Evolutionary conservation across 2,329 filamentous ascomycete species (phyloP).

Genomic region (Lecanicillium sp.): DNA sequence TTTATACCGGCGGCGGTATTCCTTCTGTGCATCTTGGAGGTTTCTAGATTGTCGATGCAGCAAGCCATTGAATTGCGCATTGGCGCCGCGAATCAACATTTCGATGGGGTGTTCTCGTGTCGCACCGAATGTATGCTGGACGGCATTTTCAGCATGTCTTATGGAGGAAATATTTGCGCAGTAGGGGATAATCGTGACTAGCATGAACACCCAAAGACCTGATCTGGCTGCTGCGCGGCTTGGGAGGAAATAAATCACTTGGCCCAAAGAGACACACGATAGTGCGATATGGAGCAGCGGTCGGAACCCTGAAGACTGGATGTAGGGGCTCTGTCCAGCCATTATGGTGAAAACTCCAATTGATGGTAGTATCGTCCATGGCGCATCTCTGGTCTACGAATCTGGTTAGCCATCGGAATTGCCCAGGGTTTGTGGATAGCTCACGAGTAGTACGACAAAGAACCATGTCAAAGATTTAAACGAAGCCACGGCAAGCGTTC

Average conservation of each 20-base stretch:
- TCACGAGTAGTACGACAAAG: constrained; percentile 27
- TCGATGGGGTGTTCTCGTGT: constrained; percentile 31
- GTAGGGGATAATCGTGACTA: constrained; percentile 27
- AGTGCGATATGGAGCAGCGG: constrained; percentile 23
- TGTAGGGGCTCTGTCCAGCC: constrained; percentile 5
- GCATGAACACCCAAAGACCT: constrained; percentile 26
- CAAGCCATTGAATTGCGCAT: constrained; percentile 24
- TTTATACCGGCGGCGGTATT: constrained; percentile 39
- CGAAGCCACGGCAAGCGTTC: neutral
- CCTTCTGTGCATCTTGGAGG: constrained; percentile 28
- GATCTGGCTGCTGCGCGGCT: constrained; percentile 22
- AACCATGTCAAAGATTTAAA: constrained; percentile 32
- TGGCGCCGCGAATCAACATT: constrained; percentile 24
- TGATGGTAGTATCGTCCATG: constrained; percentile 3
- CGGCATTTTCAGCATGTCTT: constrained; percentile 12
- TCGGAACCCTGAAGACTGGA: constrained; percentile 11
- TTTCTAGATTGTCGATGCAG: constrained; percentile 32
- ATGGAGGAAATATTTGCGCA: constrained; percentile 24
- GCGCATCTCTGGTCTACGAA: constrained; percentile 22
- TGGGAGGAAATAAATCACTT: constrained; percentile 27
- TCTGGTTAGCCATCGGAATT: neutral
- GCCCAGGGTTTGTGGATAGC: neutral
- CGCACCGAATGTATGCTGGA: constrained; percentile 9
- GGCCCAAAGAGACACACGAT: constrained; percentile 27
- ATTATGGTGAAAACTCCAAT: constrained; percentile 10